Base-by-base conservation (phyloP, 306 rosid genomes). In the Trifolium repens region DNA sequence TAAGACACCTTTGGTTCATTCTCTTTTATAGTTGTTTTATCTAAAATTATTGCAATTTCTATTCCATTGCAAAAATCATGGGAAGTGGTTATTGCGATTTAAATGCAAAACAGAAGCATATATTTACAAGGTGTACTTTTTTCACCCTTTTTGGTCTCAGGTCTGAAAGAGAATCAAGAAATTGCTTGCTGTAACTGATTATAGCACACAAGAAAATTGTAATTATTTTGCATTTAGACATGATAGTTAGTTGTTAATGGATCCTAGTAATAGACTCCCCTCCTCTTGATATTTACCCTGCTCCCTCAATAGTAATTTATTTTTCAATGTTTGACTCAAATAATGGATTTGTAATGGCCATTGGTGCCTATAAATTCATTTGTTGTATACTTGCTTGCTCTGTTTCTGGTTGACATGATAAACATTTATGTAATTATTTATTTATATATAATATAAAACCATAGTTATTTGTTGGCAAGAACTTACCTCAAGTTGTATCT, bases 11-110 rank as follows among this genome's bases (percentile, higher is more conserved):
- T 35, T 17, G 71, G 34, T 50, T 50, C 65, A 71, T 58, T 9
- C 52, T 62, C 84, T 69, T 19, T 54, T 83, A 74, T 22, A 79
- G 85, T 67, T 79, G 79, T 40, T 84, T 37, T 37, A 37, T 75
- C 47, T 66, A 49, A 52, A 76, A 12, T 72, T 66, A 42, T 59
- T 65, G 30, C 27, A 34, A 83, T 63, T n/a, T 2, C 39, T 66
- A 47, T 79, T 67, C 22, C 24, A 44, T 37, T 62, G 77, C 47
- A 17, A 24, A 61, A 69, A 19, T 22, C 75, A 46, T 2, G 49
- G 13, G 14, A 10, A 9, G 49, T 44, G 30, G 66, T 57, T 40
- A 63, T 65, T 32, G 34, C n/a, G 42, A 11, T 66, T 79, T 44
- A 27, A 61, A 34, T 62, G 60, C 39, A 7, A 54, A 9, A 72